Percentiles rank a stretch among this genome's conserved stretches.
phyloP scores from a whole-genome alignment of 768 basidiomycete species.

The Gloeophyllum trabeum region DNA sequence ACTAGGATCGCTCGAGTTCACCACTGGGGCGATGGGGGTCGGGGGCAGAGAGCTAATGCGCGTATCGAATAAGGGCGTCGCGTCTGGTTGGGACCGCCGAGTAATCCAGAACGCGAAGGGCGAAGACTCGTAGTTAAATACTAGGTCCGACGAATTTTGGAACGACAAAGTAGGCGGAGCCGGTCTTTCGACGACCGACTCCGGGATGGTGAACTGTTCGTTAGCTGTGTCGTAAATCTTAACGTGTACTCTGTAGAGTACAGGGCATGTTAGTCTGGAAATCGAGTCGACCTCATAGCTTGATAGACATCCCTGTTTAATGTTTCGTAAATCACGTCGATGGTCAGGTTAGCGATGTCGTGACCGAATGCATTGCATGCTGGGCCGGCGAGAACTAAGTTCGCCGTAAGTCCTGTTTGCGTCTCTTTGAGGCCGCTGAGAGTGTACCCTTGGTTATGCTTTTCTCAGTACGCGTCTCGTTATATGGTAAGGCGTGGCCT shows the following conservation, averaged over 20 bases:
- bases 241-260: slow-evolving; percentile 52
- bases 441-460: slow-evolving; percentile 49
- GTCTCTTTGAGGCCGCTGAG: slow-evolving; percentile 32
- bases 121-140: slow-evolving; percentile 51
- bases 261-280: slow-evolving; percentile 6
- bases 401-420: slow-evolving; percentile 38
- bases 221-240: slow-evolving; percentile 52
- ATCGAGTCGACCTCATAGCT: background rate
- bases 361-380: slow-evolving; percentile 57
- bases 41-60: slow-evolving; percentile 47
- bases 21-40: slow-evolving; percentile 47
- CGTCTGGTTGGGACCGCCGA: slow-evolving; percentile 44
- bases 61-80: slow-evolving; percentile 59
- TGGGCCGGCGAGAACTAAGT: slow-evolving; percentile 38
- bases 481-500: background rate
- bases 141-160: slow-evolving; percentile 40
- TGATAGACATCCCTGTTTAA: slow-evolving; percentile 27
- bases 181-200: slow-evolving; percentile 33
- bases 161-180: slow-evolving; percentile 21
- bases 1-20: slow-evolving; percentile 33
- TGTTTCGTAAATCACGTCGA: slow-evolving; percentile 59
- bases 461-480: background rate
- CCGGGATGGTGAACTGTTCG: slow-evolving; percentile 57
- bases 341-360: slow-evolving; percentile 46
- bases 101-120: slow-evolving; percentile 82